Evolutionary conservation across 202 grass and related monocot genomes (phyloP).

Genomic region (Panicum hallii): DNA sequence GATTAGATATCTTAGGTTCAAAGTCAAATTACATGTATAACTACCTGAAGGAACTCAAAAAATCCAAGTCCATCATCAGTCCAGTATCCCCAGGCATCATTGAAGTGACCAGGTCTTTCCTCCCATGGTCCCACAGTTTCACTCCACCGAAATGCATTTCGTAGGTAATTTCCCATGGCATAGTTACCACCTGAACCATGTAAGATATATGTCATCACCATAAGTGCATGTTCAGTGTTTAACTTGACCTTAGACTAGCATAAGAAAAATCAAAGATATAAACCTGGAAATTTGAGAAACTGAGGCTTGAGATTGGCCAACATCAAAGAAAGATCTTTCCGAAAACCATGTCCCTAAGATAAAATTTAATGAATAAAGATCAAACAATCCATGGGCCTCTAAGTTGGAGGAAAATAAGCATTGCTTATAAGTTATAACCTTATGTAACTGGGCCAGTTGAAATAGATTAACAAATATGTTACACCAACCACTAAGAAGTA

Average conservation of each 20-base stretch:
- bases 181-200: constrained; percentile 75
- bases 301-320: constrained; percentile 73
- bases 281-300: constrained; percentile 96
- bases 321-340: constrained; percentile 87
- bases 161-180: constrained; percentile 83
- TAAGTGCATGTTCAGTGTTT: constrained; percentile 6
- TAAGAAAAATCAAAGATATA: constrained; percentile 24
- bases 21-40: background rate
- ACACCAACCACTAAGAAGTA: background rate
- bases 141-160: constrained; percentile 90
- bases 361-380: constrained; percentile 29
- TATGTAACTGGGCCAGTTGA: background rate
- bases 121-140: constrained; percentile 92
- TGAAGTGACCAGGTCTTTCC: constrained; percentile 88
- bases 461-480: background rate
- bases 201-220: constrained; percentile 13
- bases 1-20: background rate
- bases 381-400: background rate
- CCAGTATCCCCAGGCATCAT: constrained; percentile 96
- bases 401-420: background rate
- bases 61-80: constrained; percentile 92
- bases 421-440: background rate
- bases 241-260: constrained; percentile 31
- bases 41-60: constrained; percentile 93
- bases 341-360: constrained; percentile 78